These are phyloP conservation scores for Epichloe hybrida DNA, from an alignment of 2,329 filamentous ascomycete genomes.

Conservation along the genomic window DNA sequence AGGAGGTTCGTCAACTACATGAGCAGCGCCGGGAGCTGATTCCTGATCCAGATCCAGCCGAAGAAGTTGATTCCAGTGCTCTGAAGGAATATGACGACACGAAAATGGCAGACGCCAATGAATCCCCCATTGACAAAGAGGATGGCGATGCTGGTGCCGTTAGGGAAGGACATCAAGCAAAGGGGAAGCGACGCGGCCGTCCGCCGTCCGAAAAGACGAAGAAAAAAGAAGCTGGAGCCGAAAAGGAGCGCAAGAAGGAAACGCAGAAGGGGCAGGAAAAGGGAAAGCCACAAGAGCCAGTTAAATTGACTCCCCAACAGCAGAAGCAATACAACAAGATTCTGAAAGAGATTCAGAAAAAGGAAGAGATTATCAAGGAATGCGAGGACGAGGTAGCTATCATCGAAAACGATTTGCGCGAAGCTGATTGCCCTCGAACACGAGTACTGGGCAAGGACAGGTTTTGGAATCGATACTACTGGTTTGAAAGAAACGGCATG, in stretches of 20 bases:
- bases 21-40: conserved; percentile 60
- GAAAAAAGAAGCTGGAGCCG: conserved; percentile 47
- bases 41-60: conserved; percentile 57
- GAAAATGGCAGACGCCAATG: conserved; percentile 51
- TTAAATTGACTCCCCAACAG: conserved; percentile 54
- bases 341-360: conserved; percentile 81
- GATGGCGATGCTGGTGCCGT: conserved; percentile 55
- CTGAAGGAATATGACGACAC: conserved; percentile 40
- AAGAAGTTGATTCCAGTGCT: conserved; percentile 36
- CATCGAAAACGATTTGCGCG: conserved; percentile 82
- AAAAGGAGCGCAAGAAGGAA: conserved; percentile 56
- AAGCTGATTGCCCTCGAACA: conserved; percentile 85
- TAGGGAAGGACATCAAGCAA: conserved; percentile 50
- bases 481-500: conserved; percentile 98
- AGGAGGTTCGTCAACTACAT: conserved; percentile 57
- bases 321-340: conserved; percentile 83
- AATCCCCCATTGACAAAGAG: conserved; percentile 39
- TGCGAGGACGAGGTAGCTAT: conserved; percentile 76
- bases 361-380: conserved; percentile 64
- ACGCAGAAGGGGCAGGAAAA: conserved; percentile 39
- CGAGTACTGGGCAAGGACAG: conserved; percentile 84
- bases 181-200: conserved; percentile 42
- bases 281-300: conserved; percentile 52
- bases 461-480: conserved; percentile 98
- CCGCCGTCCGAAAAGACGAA: conserved; percentile 50